Evolutionary conservation across 352 stramenopile genomes (phyloP), one percentile per base, ranked within the genome.

Genomic region (Globisporangium nodosum): DNA sequence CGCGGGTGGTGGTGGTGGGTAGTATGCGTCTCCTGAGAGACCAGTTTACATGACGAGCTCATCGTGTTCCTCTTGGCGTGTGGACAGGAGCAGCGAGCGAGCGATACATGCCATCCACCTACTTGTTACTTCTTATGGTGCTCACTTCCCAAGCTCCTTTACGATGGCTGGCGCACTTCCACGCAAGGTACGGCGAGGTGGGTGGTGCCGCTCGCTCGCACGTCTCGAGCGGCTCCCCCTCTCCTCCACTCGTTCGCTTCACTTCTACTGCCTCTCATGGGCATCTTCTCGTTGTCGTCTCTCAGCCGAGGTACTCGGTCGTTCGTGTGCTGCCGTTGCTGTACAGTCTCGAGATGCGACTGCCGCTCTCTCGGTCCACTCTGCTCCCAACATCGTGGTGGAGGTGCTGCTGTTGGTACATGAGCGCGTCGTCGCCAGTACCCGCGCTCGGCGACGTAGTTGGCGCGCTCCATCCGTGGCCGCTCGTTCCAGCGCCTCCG

Each of bases 401-500:
- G 9, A 73, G 46, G 30, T 64, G 54, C 33, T 73, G 60, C 52
- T 74, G 60, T 27, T 68, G 71, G 49, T 69, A 64, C 27, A 65
- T 27, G 16, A 61, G 52, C 37, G 46, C 47, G 16, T 64, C 62
- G 42, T 20, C 40, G 24, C 43, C 59, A 18, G 9, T 20, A 43
- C 39, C 53, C 21, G 5, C 55, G 24, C 18, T 52, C 21, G 60
- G 46, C 18, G 52, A 53, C 16, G 45, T 42, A 2, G 31, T 43
- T 0, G 67, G 52, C 16, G 70, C 70, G 49, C 72, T 81, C 72
- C 69, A 81, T 1, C 72, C 72, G 27, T 81, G 72, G 13, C 67
- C 72, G 20, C 62, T 65, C 4, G 56, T 52, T 18, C 20, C 52
- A 6, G 31, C 35, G 20, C 47, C 24, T 18, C 16, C 11, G 1